Evolutionary conservation across 2,329 filamentous ascomycete species (phyloP), one percentile per base, ranked within the genome.

Genomic region (Aspergillus oerlinghausenensis): DNA sequence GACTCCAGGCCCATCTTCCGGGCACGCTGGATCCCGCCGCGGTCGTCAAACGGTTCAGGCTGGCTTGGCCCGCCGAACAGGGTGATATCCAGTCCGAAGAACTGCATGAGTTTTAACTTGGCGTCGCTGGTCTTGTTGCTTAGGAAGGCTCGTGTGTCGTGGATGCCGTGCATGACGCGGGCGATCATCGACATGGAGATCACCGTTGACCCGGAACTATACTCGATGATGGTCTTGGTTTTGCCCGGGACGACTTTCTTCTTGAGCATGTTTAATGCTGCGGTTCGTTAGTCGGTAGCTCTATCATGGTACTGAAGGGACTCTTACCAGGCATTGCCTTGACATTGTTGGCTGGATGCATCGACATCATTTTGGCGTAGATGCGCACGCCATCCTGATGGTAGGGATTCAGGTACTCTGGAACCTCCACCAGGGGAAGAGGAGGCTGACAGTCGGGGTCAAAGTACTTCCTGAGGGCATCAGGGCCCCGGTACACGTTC

Each of bases 291-390:
- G 47, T 42, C 7, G 21, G 9, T 11, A 38, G 35, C 9, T 11
- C 9, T 11, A 25, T 40, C n/a, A 48, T 4, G 19, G 19, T 25
- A 10, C 14, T 26, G 9, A 8, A 25, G 1, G 21, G 3, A n/a
- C 32, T 32, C 59, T 23, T 63, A 67, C 66, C 70, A 62, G 84
- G 84, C 70, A 88, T 79, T 2, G 81, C 79, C 65, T 87, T 87
- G 61, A 87, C 84, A 50, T 87, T 87, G 59, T 87, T 83, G 3
- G 84, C 82, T 0, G 85, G 84, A 63, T 84, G 82, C 75, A 82
- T 82, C 2, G 82, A 84, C 79, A 87, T 82, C 82, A 87, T 83
- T 71, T 87, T 87, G 40, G 84, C 84, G 60, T 85, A 86, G 52
- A 87, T 84, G 10, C 82, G 79, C 4, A 87, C 80, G 3, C 82